Percentiles rank a stretch among this genome's conserved stretches.
These are phyloP conservation scores for Leishmania lainsoni DNA, from an alignment of 208 protist genomes.

Conservation along the genomic window DNA sequence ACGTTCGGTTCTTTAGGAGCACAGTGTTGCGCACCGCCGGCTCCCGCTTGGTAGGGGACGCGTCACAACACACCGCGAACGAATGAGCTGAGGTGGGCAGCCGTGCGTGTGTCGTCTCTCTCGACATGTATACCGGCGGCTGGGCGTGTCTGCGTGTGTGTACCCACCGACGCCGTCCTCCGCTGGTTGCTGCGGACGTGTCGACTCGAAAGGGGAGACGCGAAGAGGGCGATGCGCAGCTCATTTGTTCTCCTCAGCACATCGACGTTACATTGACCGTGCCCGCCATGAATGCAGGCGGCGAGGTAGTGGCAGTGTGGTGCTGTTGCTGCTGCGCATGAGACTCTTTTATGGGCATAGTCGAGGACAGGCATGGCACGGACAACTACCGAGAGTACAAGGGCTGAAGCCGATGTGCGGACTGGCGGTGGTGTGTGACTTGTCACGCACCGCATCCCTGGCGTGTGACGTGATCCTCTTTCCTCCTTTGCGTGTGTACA, in stretches of 20 bases:
- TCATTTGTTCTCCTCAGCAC: background rate
- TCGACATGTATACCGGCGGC: too few relatives aligned
- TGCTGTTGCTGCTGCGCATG: background rate
- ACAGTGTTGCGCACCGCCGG: constrained; percentile 85
- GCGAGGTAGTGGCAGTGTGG: background rate
- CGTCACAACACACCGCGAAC: background rate
- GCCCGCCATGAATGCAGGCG: too few relatives aligned
- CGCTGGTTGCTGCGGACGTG: background rate
- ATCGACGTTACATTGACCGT: background rate
- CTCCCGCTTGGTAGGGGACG: constrained; percentile 51
- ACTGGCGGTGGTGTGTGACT: background rate
- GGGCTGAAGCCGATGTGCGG: background rate
- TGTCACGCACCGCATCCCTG: background rate
- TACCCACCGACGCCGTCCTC: background rate
- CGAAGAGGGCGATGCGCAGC: background rate
- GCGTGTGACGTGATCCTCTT: background rate
- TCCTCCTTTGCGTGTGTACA: background rate
- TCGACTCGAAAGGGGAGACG: background rate
- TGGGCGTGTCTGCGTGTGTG: too few relatives aligned
- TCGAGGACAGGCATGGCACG: background rate
- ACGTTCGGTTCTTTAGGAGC: constrained; percentile 79
- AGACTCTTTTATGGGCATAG: background rate
- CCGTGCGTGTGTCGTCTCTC: too few relatives aligned
- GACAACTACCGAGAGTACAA: background rate
- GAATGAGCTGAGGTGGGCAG: background rate